Percentiles rank a stretch among this genome's conserved stretches.
These are phyloP conservation scores for Nitzschia putrida DNA, from an alignment of 108 stramenopile genomes.

Conservation along the genomic window DNA sequence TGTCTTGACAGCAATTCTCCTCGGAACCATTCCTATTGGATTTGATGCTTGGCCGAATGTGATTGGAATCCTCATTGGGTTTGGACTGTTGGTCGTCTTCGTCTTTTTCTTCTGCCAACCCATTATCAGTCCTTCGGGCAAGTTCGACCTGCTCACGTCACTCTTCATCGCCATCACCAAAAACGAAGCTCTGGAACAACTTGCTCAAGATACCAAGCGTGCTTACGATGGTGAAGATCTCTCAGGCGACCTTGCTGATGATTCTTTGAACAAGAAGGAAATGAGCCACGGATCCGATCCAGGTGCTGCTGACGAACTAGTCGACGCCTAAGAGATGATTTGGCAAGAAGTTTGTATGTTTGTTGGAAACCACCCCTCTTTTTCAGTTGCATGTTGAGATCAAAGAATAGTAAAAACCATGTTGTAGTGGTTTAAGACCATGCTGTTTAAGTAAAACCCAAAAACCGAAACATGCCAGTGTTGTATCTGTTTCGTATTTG, in stretches of 20 bases:
- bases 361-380: no score
- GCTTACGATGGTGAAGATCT: slow-evolving; percentile 23
- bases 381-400: no score
- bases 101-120: slow-evolving; percentile 39
- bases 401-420: no score
- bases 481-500: no score
- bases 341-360: no score
- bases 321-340: no score
- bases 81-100: slow-evolving; percentile 16
- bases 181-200: slow-evolving; percentile 12
- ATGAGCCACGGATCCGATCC: background rate
- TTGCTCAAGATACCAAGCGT: slow-evolving; percentile 20
- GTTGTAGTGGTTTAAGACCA: no score
- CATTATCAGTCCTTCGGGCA: slow-evolving; percentile 32
- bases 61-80: slow-evolving; percentile 41
- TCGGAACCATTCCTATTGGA: slow-evolving; percentile 43
- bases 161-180: slow-evolving; percentile 7
- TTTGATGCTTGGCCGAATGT: slow-evolving; percentile 37
- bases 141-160: slow-evolving; percentile 29
- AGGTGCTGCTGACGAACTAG: background rate
- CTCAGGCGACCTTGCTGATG: background rate
- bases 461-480: no score
- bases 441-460: no score
- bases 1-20: slow-evolving; percentile 25
- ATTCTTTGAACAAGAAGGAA: slow-evolving; percentile 1